Base-by-base conservation (phyloP, 2,329 filamentous ascomycete species). In the Monosporascus sp. region DNA sequence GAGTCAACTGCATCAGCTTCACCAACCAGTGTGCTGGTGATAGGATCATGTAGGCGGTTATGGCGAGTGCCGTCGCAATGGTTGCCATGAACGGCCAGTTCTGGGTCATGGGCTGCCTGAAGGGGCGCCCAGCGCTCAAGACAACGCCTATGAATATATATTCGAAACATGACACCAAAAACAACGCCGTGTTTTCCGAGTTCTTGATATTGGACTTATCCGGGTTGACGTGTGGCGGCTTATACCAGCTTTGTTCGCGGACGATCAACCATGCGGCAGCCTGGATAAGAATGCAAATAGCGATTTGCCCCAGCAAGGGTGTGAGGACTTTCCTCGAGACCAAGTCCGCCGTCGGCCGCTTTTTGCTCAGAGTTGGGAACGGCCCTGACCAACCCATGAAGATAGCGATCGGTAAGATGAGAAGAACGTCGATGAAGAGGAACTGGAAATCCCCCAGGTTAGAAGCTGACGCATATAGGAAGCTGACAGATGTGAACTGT, bases 331-430 rank as follows among this genome's bases (percentile, higher is more conserved):
- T 99, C 51, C 91, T 82, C 1, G 89, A 95, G 1, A 99, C 93
- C 5, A 99, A 81, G 63, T 93, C 89, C 17, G 94, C 92, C 0
- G 91, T 97, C 3, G 94, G 94, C 37, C 91, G 81, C 71, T 97
- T 99, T 54, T 81, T 83, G 62, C 85, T 88, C 15, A 99, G 81
- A 38, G 80, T 77, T 2, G 85, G 85, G 65, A 87, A 90, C 1
- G 95, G 88, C 6, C 89, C 91, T 24, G 89, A 90, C 94, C 95
- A 97, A 61, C 94, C 92, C 94, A 99, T 99, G 70, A 97, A 97
- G 54, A 99, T 90, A 24, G 94, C 94, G 63, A 99, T 96, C 5
- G 94, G 94, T 3, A 99, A 77, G 65, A 99, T 99, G 53, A 99
- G 83, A 3, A 88, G 77, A 15, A 99, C 78, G 64, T 99, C 94